A percentile compares a stretch with the other conserved stretches of the same genome.
Conservation (phyloP, 2,329 filamentous ascomycete genomes). For the Aspergillus versicolor region DNA sequence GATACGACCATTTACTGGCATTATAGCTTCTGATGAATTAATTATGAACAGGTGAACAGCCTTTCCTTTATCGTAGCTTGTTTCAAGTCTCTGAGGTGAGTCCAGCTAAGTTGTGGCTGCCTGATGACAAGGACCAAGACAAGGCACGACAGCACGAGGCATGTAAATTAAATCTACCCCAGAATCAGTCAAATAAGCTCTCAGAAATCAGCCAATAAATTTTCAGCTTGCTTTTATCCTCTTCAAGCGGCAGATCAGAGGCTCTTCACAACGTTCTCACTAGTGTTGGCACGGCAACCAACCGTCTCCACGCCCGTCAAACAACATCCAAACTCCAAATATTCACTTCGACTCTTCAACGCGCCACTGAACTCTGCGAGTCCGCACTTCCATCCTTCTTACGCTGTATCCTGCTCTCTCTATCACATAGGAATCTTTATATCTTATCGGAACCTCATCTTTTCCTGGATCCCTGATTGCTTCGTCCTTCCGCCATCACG, state of each 20-base stretch:
- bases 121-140: neutral
- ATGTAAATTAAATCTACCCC: neutral
- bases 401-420: slow-evolving; percentile 2
- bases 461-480: neutral
- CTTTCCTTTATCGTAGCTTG: neutral
- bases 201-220: neutral
- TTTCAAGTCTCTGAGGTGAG: neutral
- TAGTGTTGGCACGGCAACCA: slow-evolving; percentile 13
- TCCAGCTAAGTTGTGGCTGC: neutral
- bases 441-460: neutral
- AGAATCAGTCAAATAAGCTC: neutral
- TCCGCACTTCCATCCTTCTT: neutral
- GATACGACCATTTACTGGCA: slow-evolving; percentile 18
- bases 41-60: neutral
- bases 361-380: neutral
- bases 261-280: neutral
- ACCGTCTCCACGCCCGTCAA: neutral
- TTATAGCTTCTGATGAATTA: neutral
- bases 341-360: neutral
- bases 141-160: neutral
- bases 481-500: neutral
- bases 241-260: neutral
- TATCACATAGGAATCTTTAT: slow-evolving; percentile 6
- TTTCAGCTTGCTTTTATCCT: neutral
- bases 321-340: neutral